Conservation (phyloP, 2,329 filamentous ascomycete genomes). For the Penicillium sp. region DNA sequence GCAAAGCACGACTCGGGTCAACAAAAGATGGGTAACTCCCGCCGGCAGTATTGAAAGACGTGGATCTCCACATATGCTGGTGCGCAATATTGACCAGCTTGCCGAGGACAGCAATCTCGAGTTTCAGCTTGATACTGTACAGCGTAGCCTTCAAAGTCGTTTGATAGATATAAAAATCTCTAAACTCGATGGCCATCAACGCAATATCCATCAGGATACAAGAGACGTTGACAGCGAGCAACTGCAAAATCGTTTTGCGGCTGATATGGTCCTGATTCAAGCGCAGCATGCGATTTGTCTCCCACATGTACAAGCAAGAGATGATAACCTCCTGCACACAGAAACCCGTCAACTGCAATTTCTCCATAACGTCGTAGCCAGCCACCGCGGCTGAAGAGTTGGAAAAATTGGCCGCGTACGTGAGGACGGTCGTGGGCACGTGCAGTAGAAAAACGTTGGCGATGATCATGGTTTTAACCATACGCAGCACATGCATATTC, state of each 20-base stretch:
- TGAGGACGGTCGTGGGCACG: constrained; percentile 53
- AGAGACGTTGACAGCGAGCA: constrained; percentile 54
- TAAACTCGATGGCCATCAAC: constrained; percentile 42
- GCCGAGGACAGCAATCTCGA: constrained; percentile 56
- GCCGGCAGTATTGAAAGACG: constrained; percentile 11
- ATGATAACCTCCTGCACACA: constrained; percentile 47
- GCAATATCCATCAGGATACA: constrained; percentile 50
- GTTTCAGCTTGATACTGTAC: constrained; percentile 45
- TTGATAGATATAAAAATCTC: constrained; percentile 41
- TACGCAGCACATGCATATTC: constrained; percentile 46
- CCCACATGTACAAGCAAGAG: constrained; percentile 52
- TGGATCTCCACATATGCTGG: constrained; percentile 24
- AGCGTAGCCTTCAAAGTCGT: constrained; percentile 40
- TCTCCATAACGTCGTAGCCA: constrained; percentile 35
- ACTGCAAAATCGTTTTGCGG: constrained; percentile 47
- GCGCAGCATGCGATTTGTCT: constrained; percentile 44
- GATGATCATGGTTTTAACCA: constrained; percentile 58
- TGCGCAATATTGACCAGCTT: constrained; percentile 40
- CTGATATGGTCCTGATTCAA: constrained; percentile 25
- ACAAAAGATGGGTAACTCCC: constrained; percentile 24
- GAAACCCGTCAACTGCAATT: constrained; percentile 42
- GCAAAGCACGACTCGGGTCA: constrained; percentile 18
- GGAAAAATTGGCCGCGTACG: constrained; percentile 42
- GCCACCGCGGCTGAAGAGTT: constrained; percentile 14
- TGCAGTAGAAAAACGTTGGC: constrained; percentile 54